Percentiles rank a stretch among this genome's conserved stretches.
Conservation (phyloP, 805 yeast genomes). For the Yamadazyma ubonensis region DNA sequence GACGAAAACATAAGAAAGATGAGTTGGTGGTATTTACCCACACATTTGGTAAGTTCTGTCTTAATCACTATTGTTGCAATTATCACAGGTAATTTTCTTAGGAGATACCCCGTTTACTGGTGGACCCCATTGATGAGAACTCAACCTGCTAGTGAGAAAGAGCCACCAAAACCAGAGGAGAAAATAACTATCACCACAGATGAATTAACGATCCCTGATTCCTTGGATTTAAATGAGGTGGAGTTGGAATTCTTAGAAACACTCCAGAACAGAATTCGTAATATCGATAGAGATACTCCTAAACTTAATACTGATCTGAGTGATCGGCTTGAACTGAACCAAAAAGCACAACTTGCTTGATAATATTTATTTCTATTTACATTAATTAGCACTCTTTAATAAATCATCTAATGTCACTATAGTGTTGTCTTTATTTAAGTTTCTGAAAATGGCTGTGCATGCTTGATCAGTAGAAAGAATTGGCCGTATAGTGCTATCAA, state of each 20-base stretch:
- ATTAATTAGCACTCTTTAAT: not conserved
- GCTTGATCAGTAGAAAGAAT: slow-evolving; percentile 68
- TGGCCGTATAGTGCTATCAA: slow-evolving; percentile 57
- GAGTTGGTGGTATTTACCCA: slow-evolving; percentile 69
- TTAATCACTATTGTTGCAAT: slow-evolving; percentile 51
- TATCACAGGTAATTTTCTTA: slow-evolving; percentile 51
- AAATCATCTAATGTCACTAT: slow-evolving; percentile 46
- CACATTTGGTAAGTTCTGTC: slow-evolving; percentile 48
- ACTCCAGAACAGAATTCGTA: slow-evolving; percentile 17
- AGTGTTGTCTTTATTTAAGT: slow-evolving; percentile 54
- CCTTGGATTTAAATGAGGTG: slow-evolving; percentile 22
- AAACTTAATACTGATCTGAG: not conserved
- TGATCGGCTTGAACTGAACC: not conserved
- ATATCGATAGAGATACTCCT: not conserved
- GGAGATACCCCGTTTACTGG: slow-evolving; percentile 61
- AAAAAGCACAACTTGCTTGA: not conserved
- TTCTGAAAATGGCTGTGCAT: slow-evolving; percentile 55
- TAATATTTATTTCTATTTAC: not conserved
- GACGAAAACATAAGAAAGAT: slow-evolving; percentile 45
- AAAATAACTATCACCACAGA: slow-evolving; percentile 4
- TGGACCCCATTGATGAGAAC: slow-evolving; percentile 42
- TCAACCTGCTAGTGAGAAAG: not conserved
- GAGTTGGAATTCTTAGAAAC: slow-evolving; percentile 30
- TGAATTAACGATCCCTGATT: slow-evolving; percentile 21
- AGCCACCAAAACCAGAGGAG: not conserved